Evolutionary conservation across 192 early-diverging fungal species (phyloP), one percentile per base, ranked within the genome.

Genomic region (Coemansia reversa): DNA sequence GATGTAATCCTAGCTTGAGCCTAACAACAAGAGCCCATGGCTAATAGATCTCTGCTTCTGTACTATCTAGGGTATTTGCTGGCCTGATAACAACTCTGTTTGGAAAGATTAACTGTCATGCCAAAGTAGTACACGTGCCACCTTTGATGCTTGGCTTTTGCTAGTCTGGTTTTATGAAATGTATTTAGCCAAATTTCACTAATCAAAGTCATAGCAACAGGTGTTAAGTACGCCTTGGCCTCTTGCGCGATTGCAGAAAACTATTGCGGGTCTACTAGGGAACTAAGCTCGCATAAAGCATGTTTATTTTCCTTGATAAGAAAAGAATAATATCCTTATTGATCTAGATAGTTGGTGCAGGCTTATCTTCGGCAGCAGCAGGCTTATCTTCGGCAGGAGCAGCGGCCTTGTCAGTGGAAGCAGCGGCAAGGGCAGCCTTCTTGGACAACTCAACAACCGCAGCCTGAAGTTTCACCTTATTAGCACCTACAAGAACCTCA

Each of bases 401-500:
- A 35, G 33, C 33, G 33, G 33, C 7, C 33, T 35, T 50, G 20
- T 51, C 51, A 47, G 42, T 39, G 14, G 51, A 1, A 25, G 27
- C 66, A 14, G 27, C 52, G 29, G 58, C 16, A 23, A 39, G 51
- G 14, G 39, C 25, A 22, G 49, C 47, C 49, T 72, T 59, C 29
- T 55, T 59, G 32, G 53, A 35, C 59, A 68, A 49, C 25, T 25
- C 29, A 23, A 33, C 27, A 11, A 60, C 28, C 54, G 65, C 30
- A 42, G 42, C 23, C 27, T 45, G 12, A 11, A 76, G 65, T 16
- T 4, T 32, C 29, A 11, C 16, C 50, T 67, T 51, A 58, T 62
- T 68, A 32, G 75, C 75, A 30, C 69, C 69, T 62, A 72, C 53
- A 60, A 72, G 30, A 50, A 56, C 86, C n/a, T 65, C 81, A 33